Evolutionary conservation across 345 rosid genomes (phyloP), one percentile per base, ranked within the genome.

Genomic region (Syzygium grande): DNA sequence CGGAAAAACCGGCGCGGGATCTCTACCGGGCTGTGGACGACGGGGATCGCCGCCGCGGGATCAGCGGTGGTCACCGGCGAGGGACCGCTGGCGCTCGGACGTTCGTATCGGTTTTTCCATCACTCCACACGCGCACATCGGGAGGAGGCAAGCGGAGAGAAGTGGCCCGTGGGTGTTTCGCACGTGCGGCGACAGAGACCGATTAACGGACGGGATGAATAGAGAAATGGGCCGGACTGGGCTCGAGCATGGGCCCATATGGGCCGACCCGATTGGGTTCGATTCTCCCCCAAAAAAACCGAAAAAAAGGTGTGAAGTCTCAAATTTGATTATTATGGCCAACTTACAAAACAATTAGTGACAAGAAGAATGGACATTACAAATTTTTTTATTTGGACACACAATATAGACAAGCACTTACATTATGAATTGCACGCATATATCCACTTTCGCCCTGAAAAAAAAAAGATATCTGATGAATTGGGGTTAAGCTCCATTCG

Each of bases 381-480:
- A 12, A 17, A 7, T 65, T 1, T 73, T 73, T 73, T 73, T 9
- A 34, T 12, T 34, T 73, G 46, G 25, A 0, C 1, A 19, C 25
- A 65, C 9, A 65, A 30, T 16, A 13, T 30, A 30, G 22, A 65
- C 6, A 29, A 65, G 38, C 41, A 29, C 41, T 65, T 30, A 0
- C 0, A 34, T 68, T 17, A 34, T 68, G 41, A 1, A 34, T 68
- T 68, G 79, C 79, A 34, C 1, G 46, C 25, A 9, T 46, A 68
- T 4, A 16, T 4, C 1, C 43, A 2, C 23, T 17, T 34, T 30
- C 5, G 23, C 34, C 46, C 25, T 9, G 1, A 6, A 65, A 30
- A 52, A 52, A 15, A 2, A 30, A 0, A 19, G 3, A 1, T 5
- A 0, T 0, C 8, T 7, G 2, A 16, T 52, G 1, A 65, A 15